Percentiles rank a stretch among this genome's conserved stretches.
These are phyloP conservation scores for Beauveria sp. DNA, from an alignment of 2,329 filamentous ascomycete genomes.

Conservation along the genomic window DNA sequence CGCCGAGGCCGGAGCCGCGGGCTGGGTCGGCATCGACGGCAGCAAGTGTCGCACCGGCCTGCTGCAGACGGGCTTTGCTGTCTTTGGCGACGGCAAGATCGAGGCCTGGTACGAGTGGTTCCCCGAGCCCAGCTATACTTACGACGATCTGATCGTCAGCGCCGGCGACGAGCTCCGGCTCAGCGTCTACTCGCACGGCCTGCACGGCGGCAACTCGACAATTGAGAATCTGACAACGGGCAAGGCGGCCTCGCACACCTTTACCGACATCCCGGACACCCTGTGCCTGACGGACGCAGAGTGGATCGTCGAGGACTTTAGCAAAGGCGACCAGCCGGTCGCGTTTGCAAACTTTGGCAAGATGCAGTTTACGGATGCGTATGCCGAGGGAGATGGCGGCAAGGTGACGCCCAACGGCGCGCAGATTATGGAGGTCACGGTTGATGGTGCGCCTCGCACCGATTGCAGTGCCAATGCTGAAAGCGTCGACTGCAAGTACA, in stretches of 20 bases:
- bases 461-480: neutral
- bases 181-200: conserved; percentile 20
- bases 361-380: conserved; percentile 20
- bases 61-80: conserved; percentile 5
- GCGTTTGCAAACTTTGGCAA: conserved; percentile 24
- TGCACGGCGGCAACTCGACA: conserved; percentile 12
- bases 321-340: conserved; percentile 18
- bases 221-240: conserved; percentile 29
- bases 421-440: neutral
- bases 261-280: conserved; percentile 33
- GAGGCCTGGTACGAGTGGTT: conserved; percentile 10
- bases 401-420: neutral
- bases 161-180: conserved; percentile 25
- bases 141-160: conserved; percentile 13
- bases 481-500: neutral
- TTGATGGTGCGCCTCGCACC: neutral
- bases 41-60: neutral
- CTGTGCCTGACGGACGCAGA: conserved; percentile 29
- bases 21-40: conserved; percentile 13
- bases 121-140: conserved; percentile 4
- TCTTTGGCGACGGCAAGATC: conserved; percentile 6
- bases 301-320: conserved; percentile 17
- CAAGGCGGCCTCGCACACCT: conserved; percentile 42
- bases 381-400: conserved; percentile 18
- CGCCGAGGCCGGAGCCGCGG: neutral